Evolutionary conservation across 2,329 filamentous ascomycete species (phyloP).

Genomic region (Alternaria metachromatica): DNA sequence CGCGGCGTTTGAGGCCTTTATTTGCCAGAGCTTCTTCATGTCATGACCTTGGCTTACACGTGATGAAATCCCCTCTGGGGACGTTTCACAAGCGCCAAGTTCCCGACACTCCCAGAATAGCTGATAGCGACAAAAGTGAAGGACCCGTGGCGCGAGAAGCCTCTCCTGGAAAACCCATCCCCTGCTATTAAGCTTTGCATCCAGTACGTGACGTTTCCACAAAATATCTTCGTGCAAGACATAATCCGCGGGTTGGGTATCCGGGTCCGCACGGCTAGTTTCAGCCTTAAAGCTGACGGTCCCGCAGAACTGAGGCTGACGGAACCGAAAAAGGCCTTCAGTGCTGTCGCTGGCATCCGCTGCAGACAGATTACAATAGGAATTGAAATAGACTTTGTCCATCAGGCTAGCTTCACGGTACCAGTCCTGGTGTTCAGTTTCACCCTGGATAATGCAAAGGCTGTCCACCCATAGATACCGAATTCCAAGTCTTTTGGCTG

Average conservation of each 20-base stretch:
- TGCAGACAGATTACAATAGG: constrained; percentile 12
- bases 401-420: constrained; percentile 12
- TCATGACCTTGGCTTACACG: background rate
- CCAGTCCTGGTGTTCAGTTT: background rate
- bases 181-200: background rate
- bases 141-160: constrained; percentile 20
- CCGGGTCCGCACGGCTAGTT: background rate
- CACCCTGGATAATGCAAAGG: constrained; percentile 11
- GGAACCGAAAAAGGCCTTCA: constrained; percentile 9
- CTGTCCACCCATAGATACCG: constrained; percentile 29
- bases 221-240: background rate
- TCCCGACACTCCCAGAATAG: constrained; percentile 28
- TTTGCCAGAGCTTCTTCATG: background rate
- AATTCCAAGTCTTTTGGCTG: constrained; percentile 13
- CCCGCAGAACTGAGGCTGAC: background rate
- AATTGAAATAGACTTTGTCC: constrained; percentile 13
- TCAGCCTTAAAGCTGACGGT: background rate
- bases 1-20: background rate
- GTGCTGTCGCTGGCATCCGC: constrained; percentile 5
- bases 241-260: background rate
- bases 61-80: constrained; percentile 2
- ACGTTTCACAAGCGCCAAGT: constrained; percentile 7
- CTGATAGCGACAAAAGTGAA: constrained; percentile 20
- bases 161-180: constrained; percentile 24
- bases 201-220: constrained; percentile 3